These are phyloP conservation scores for Cercospora sojina DNA, from an alignment of 2,329 filamentous ascomycete genomes.

Conservation along the genomic window DNA sequence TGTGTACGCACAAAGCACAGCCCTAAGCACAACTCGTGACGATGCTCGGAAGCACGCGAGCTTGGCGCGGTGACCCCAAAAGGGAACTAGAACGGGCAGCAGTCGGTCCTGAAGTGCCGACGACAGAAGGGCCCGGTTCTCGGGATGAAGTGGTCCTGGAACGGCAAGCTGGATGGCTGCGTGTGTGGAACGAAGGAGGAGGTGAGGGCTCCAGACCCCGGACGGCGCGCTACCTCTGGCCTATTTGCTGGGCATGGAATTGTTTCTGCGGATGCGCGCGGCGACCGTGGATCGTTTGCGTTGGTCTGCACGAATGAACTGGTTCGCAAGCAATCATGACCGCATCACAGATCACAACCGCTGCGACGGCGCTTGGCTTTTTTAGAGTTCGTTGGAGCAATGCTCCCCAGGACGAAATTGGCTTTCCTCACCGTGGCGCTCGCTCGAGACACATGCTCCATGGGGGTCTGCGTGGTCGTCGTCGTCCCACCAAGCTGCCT, in stretches of 20 bases:
- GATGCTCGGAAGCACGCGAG: background rate
- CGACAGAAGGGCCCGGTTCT: background rate
- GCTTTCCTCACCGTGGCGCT: background rate
- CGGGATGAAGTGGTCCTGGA: background rate
- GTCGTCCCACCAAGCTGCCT: background rate
- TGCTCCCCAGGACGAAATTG: background rate
- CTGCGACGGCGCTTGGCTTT: background rate
- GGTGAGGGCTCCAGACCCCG: background rate
- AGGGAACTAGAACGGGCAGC: background rate
- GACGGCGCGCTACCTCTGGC: background rate
- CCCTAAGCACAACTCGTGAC: background rate
- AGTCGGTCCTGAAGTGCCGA: background rate
- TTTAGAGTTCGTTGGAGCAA: background rate
- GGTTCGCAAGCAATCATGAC: background rate
- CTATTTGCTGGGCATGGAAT: background rate
- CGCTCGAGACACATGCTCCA: background rate
- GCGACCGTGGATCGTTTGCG: background rate
- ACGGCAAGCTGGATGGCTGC: background rate
- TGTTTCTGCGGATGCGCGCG: slow-evolving; percentile 1
- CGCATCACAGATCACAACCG: slow-evolving; percentile 2
- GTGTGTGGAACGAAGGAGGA: background rate
- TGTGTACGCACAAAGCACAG: slow-evolving; percentile 6
- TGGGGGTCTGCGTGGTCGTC: background rate
- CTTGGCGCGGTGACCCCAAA: background rate
- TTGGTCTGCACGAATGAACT: background rate